Evolutionary conservation across 306 rosid species (phyloP), one percentile per base, ranked within the genome.

Genomic region (Pachyrhizus erosus): DNA sequence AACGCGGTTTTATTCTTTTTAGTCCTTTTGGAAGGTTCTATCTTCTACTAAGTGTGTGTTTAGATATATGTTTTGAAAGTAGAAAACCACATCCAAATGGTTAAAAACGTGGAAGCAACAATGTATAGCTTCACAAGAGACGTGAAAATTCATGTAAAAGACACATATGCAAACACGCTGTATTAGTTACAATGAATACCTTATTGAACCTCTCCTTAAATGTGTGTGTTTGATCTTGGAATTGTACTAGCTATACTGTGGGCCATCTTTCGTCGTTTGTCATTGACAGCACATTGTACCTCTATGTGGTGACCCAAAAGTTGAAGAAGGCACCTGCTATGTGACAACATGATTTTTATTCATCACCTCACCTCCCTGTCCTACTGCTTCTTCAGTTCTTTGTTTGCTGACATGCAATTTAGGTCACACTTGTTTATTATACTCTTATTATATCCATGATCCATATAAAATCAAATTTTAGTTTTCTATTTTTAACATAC

Each of bases 271-370:
- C 7, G 70, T 64, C 76, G 8, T 37, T 15, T 70, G 61, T 52
- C 71, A 43, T 18, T 40, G 52, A 37, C 33, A 51, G 51, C 10
- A 75, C 39, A 46, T 62, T 60, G 66, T 49, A 70, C 75, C 40
- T 69, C 46, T 6, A 5, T 17, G 79, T 29, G 45, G 77, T 71
- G 20, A 67, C 68, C 79, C 77, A 60, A 82, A 58, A 51, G 21
- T 76, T 82, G 86, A 82, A 70, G 86, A 82, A 70, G 82, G 69
- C 55, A 24, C 55, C 70, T 62, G 43, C 40, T n/a, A 17, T 66
- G 72, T 40, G 27, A 40, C 73, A 68, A 33, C 72, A 24, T 65
- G 0, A 31, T 67, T 48, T 67, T 67, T 1, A 13, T 23, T 40
- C 57, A 21, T 23, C 55, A 6, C 6, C 20, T 42, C 54, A 10